Base-by-base conservation (phyloP, 106 monocot genomes). In the Iris macrosiphon region DNA sequence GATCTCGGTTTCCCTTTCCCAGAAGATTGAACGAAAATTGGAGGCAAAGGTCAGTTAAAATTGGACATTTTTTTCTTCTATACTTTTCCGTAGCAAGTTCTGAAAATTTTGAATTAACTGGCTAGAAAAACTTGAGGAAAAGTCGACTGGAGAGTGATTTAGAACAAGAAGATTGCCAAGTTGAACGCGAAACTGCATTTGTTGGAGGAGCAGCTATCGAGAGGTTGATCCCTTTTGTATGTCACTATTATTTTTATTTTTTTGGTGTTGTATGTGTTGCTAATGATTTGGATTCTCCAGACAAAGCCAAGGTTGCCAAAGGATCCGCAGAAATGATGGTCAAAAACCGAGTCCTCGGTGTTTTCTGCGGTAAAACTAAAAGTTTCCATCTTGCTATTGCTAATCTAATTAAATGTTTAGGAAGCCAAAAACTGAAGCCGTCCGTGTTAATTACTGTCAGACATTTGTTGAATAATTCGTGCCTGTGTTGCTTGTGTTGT, bases 151-250 rank as follows among this genome's bases (percentile, higher is more conserved):
- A 77, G 61, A 63, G 51, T 67, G 1, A 18, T 46, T 24, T 77
- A 77, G 23, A 73, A 74, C 10, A 77, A 73, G 25, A 80, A 74
- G 49, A 61, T 80, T 20, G 37, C 22, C 23, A 66, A 64, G 31
- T 54, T 80, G 67, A 86, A 74, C 40, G 65, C 67, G 23, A 55
- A 41, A 42, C 59, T 80, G 4, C 32, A 63, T 48, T 45, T 56
- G 48, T 42, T 74, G 66, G 59, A 86, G 70, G 67, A 74, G 59
- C 65, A 86, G 46, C 68, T 80, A 13, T 53, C 64, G 35, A 57
- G 81, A 86, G 86, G 86, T 86, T 55, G 52, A 64, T 79, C 49
- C 49, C 26, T 57, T 69, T 33, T 40, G 49, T 73, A 64, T n/a
- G n/a, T n/a, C n/a, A n/a, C n/a, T n/a, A n/a, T n/a, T n/a, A n/a